phyloP scores from a whole-genome alignment of 805 yeast genomes.

The Yamadazyma phyllophila region DNA sequence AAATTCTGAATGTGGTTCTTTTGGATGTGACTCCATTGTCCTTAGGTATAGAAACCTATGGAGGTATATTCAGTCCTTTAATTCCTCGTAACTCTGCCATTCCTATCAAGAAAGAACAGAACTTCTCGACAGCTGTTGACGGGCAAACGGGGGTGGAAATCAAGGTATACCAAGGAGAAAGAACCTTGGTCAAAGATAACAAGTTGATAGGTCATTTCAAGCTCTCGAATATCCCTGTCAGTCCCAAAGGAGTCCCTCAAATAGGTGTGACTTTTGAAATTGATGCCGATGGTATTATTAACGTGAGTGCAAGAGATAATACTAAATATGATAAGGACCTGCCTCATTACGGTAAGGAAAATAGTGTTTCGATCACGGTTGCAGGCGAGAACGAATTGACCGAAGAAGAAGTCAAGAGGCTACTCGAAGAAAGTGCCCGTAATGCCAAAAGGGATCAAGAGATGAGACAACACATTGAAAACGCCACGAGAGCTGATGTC shows the following conservation, averaged over 20 bases:
- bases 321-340: constrained; percentile 38
- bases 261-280: constrained; percentile 74
- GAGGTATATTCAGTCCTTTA: constrained; percentile 78
- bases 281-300: constrained; percentile 75
- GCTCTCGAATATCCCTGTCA: constrained; percentile 67
- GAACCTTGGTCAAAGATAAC: constrained; percentile 75
- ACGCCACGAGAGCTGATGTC: constrained; percentile 75
- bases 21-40: constrained; percentile 84
- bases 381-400: constrained; percentile 69
- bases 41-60: constrained; percentile 80
- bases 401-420: constrained; percentile 61
- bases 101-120: constrained; percentile 71
- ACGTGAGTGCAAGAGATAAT: constrained; percentile 57
- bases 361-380: constrained; percentile 60
- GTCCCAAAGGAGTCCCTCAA: constrained; percentile 80
- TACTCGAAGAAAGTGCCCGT: constrained; percentile 64
- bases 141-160: constrained; percentile 83
- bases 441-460: constrained; percentile 60
- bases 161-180: constrained; percentile 78
- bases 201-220: constrained; percentile 74
- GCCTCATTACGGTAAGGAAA: constrained; percentile 43
- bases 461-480: constrained; percentile 61
- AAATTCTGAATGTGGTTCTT: constrained; percentile 71
- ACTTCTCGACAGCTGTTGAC: constrained; percentile 79
- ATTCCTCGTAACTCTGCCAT: constrained; percentile 76